phyloP scores from a whole-genome alignment of 306 rosid genomes.

The Rosa rugosa region DNA sequence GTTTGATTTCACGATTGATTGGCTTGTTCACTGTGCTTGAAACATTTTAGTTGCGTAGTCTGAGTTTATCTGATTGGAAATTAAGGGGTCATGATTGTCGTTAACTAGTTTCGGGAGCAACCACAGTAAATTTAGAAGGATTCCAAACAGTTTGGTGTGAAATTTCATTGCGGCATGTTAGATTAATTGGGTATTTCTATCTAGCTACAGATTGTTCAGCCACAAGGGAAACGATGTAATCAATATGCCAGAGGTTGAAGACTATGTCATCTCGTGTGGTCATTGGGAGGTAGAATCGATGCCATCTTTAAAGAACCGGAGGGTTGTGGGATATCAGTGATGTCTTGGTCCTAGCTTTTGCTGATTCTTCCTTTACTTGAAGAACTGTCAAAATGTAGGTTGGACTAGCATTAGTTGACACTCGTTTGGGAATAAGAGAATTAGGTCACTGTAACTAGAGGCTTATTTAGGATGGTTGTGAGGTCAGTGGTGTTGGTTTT shows the following conservation, averaged over 20 bases:
- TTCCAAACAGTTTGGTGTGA: neutral
- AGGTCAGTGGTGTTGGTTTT: too few species aligned
- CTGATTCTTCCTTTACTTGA: neutral
- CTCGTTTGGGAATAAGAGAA: neutral
- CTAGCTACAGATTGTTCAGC: neutral
- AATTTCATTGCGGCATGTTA: neutral
- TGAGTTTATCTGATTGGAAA: neutral
- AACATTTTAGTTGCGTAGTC: neutral
- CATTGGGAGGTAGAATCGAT: neutral
- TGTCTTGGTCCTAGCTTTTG: neutral
- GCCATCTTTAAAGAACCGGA: neutral
- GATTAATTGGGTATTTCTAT: neutral
- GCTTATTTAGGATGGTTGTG: neutral
- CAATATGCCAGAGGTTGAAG: neutral
- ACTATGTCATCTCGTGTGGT: neutral
- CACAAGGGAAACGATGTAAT: neutral
- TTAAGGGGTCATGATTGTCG: neutral
- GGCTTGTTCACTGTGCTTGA: neutral
- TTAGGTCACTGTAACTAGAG: neutral
- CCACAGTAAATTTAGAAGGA: neutral
- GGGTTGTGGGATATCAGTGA: neutral
- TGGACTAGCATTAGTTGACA: neutral
- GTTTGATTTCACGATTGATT: neutral
- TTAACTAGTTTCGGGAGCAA: neutral
- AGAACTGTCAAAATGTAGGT: neutral